Conservation (phyloP, 768 basidiomycete genomes). For the Tylopilus felleus region DNA sequence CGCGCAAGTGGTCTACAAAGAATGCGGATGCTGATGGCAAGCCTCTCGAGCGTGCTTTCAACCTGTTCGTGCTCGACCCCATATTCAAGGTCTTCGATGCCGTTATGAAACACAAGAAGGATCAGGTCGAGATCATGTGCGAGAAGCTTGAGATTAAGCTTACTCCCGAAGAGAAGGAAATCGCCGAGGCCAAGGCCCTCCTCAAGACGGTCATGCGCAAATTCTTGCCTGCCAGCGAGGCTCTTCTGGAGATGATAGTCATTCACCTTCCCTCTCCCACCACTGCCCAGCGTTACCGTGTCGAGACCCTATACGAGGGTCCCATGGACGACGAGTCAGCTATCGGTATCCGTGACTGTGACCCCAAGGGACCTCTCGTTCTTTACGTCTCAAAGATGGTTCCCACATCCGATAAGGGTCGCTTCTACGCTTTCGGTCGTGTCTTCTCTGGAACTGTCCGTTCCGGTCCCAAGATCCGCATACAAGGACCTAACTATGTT, state of each 20-base stretch:
- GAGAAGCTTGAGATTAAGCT: conserved; percentile 97
- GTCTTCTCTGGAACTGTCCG: conserved; percentile 98
- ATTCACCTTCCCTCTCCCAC: conserved; percentile 97
- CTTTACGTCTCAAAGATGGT: conserved; percentile 99
- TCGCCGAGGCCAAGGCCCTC: conserved; percentile 85
- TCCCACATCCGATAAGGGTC: conserved; percentile 98
- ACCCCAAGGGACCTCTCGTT: conserved; percentile 93
- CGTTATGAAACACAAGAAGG: conserved; percentile 99
- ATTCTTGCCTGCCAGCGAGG: conserved; percentile 98
- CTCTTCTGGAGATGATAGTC: conserved; percentile 99
- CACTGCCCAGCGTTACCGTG: conserved; percentile 97
- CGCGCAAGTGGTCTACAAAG: conserved; percentile 94
- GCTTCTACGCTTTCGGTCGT: conserved; percentile 99
- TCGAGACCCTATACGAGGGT: conserved; percentile 99
- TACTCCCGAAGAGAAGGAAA: conserved; percentile 80
- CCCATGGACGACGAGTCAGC: conserved; percentile 99
- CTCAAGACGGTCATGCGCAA: conserved; percentile 99
- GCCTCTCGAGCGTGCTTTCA: conserved; percentile 96
- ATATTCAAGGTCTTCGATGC: conserved; percentile 98
- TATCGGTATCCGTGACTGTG: conserved; percentile 96
- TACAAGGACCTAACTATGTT: conserved; percentile 98
- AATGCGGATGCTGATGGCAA: conserved; percentile 75
- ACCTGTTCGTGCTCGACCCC: conserved; percentile 96
- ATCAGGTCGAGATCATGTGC: conserved; percentile 73
- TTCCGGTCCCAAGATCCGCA: conserved; percentile 97